phyloP scores from a whole-genome alignment of 257 asterid genomes.

The Solanum dulcamara region DNA sequence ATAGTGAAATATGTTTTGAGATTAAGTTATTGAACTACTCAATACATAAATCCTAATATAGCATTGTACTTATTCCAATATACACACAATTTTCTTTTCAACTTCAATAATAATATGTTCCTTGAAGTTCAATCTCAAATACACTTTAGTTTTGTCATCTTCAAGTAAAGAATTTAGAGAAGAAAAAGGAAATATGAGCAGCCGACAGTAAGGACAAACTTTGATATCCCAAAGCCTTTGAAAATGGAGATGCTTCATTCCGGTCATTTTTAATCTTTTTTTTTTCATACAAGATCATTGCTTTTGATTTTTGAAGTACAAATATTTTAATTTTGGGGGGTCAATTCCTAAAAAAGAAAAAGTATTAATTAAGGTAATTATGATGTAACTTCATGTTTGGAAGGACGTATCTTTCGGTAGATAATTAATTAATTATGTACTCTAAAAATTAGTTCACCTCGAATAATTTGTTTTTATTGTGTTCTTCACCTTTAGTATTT shows the following conservation, averaged over 20 bases:
- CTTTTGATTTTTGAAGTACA: background rate
- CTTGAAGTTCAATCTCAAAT: background rate
- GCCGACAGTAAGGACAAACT: background rate
- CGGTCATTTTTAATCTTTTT: background rate
- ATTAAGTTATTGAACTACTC: background rate
- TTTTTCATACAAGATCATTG: background rate
- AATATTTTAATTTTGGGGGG: background rate
- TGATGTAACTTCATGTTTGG: slow-evolving; percentile 1
- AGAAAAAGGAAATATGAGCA: background rate
- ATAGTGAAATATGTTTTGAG: background rate
- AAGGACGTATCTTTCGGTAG: slow-evolving; percentile 1
- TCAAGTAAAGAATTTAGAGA: background rate
- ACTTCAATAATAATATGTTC: background rate
- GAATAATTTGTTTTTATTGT: background rate
- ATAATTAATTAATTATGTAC: background rate
- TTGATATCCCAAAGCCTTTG: background rate
- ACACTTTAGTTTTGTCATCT: background rate
- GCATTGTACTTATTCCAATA: background rate
- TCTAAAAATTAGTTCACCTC: background rate
- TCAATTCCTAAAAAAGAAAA: background rate
- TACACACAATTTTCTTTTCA: background rate
- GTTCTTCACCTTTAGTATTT: background rate
- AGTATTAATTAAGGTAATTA: background rate
- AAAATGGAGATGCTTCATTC: background rate
- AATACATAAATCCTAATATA: background rate